phyloP scores from a whole-genome alignment of 306 rosid genomes.

The Trichosanthes cucumerina region DNA sequence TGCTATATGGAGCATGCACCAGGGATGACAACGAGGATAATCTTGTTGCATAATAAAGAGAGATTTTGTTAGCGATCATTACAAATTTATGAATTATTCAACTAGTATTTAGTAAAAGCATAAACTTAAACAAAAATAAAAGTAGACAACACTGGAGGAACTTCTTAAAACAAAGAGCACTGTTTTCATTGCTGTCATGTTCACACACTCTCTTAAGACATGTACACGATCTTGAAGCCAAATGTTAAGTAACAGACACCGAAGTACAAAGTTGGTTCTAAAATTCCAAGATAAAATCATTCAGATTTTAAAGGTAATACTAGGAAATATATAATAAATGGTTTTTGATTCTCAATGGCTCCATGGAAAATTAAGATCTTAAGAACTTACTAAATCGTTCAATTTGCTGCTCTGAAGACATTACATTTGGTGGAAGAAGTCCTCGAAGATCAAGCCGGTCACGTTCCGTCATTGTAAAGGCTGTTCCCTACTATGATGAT shows the following conservation, averaged over 20 bases:
- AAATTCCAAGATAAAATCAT: neutral
- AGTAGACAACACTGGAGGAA: neutral
- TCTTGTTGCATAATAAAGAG: neutral
- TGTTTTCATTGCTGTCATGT: neutral
- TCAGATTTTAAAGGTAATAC: neutral
- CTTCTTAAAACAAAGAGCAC: neutral
- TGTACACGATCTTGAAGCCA: neutral
- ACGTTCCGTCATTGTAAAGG: constrained; percentile 88
- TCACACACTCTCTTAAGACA: neutral
- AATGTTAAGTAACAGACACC: neutral
- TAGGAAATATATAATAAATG: neutral
- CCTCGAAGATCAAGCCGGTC: constrained; percentile 99
- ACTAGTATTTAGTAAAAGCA: neutral
- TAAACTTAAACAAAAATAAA: neutral
- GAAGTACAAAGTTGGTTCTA: neutral
- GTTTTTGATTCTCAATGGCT: neutral
- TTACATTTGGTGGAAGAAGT: constrained; percentile 90
- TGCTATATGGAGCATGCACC: neutral
- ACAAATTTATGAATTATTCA: neutral
- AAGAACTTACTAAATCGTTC: constrained; percentile 76
- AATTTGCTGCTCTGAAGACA: constrained; percentile 86
- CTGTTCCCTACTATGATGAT: constrained; percentile 67
- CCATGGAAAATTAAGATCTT: neutral
- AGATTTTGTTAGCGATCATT: neutral
- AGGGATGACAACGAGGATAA: neutral